Evolutionary conservation across 73 alveolate genomes (phyloP).

Genomic region (Paramecium tetraurelia): DNA sequence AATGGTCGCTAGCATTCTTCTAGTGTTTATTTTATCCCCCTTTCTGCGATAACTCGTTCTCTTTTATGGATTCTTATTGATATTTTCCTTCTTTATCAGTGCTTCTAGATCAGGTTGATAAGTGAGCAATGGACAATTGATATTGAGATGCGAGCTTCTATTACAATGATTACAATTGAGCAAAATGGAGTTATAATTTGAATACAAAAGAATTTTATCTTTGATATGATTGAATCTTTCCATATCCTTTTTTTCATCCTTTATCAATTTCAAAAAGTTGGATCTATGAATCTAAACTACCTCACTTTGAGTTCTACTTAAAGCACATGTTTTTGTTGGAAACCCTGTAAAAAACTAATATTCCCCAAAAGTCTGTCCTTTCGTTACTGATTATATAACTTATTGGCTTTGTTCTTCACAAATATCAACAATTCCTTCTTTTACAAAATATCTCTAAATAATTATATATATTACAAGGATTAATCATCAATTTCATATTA

Average conservation of each 20-base stretch:
- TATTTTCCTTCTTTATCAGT: background rate
- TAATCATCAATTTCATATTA: background rate
- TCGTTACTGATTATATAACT: background rate
- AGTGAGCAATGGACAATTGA: background rate
- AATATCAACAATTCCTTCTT: constrained; percentile 1
- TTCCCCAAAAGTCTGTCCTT: constrained; percentile 50
- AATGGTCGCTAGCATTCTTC: background rate
- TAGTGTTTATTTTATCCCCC: background rate
- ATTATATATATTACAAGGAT: background rate
- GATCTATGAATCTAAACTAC: constrained; percentile 18
- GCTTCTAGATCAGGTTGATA: constrained; percentile 19
- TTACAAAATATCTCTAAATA: constrained; percentile 7
- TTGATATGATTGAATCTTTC: constrained; percentile 25
- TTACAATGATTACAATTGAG: background rate
- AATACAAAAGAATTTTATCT: background rate
- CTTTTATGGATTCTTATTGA: background rate
- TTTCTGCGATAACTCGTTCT: background rate
- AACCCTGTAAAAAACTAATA: constrained; percentile 37
- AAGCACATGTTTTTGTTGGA: constrained; percentile 8
- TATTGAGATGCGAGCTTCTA: background rate
- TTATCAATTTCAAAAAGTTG: background rate
- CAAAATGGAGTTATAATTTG: background rate
- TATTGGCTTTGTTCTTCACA: background rate
- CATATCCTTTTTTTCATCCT: constrained; percentile 30
- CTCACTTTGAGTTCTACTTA: background rate